Evolutionary conservation across 2,329 filamentous ascomycete genomes (phyloP).

Genomic region (Cordyceps sp.): DNA sequence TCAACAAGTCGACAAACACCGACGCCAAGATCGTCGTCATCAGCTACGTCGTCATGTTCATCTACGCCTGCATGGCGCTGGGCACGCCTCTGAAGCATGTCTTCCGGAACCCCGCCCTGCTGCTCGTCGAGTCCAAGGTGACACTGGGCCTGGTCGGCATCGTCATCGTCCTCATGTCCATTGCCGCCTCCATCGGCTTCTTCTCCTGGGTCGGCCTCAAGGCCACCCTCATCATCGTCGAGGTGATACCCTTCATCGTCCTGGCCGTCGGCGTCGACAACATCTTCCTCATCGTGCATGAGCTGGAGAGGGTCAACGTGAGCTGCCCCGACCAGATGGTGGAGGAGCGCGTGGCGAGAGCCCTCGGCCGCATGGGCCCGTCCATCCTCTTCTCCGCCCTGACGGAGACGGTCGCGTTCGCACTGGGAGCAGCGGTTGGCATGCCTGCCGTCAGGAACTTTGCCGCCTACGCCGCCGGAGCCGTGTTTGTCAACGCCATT

Average conservation of each 20-base stretch:
- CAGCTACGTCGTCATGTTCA: constrained; percentile 97
- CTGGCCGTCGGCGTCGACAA: constrained; percentile 96
- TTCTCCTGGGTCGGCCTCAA: constrained; percentile 88
- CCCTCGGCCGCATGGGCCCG: constrained; percentile 90
- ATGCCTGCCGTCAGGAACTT: constrained; percentile 99
- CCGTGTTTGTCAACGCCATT: constrained; percentile 93
- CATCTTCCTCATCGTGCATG: constrained; percentile 96
- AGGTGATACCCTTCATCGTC: constrained; percentile 96
- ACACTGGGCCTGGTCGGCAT: constrained; percentile 90
- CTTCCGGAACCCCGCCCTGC: constrained; percentile 64
- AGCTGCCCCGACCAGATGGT: constrained; percentile 82
- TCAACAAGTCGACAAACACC: constrained; percentile 97
- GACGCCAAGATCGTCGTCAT: constrained; percentile 93
- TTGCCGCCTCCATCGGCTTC: constrained; percentile 82
- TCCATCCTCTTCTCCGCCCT: constrained; percentile 91
- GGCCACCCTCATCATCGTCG: constrained; percentile 92
- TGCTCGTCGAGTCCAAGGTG: constrained; percentile 92
- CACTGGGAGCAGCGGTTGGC: constrained; percentile 80
- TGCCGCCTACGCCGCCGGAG: constrained; percentile 87
- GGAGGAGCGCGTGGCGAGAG: constrained; percentile 69
- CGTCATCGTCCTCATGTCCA: constrained; percentile 91
- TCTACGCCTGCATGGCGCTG: constrained; percentile 85
- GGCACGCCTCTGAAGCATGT: constrained; percentile 72
- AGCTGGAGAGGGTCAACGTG: constrained; percentile 88
- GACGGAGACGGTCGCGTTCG: constrained; percentile 87